These are phyloP conservation scores for Rhizopogon rudus DNA, from an alignment of 768 basidiomycete genomes.

Conservation along the genomic window DNA sequence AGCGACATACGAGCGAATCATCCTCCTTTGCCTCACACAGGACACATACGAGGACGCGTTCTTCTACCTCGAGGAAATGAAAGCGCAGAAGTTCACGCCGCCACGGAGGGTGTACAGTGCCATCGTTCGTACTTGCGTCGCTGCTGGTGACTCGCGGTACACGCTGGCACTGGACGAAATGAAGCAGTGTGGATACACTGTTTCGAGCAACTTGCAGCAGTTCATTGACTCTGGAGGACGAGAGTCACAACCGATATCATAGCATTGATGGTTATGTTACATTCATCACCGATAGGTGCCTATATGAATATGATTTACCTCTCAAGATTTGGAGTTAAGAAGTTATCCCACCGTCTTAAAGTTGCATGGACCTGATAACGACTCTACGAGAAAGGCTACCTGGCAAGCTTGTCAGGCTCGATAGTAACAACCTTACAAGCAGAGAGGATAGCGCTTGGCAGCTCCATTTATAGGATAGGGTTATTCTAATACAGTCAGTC, in stretches of 20 bases:
- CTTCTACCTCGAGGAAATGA: conserved; percentile 88
- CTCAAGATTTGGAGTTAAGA: background rate
- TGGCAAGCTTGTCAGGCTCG: too few relatives aligned
- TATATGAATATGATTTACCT: background rate
- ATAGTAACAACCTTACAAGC: too few relatives aligned
- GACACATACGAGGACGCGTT: conserved; percentile 81
- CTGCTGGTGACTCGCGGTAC: conserved; percentile 55
- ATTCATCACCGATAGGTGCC: background rate
- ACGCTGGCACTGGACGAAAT: conserved; percentile 67
- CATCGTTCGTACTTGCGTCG: conserved; percentile 55
- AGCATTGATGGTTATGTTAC: background rate
- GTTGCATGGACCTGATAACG: too few relatives aligned
- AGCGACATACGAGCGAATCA: conserved; percentile 62
- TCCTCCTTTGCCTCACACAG: conserved; percentile 67
- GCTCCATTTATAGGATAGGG: too few relatives aligned
- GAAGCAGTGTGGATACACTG: conserved; percentile 50
- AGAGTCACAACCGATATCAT: background rate
- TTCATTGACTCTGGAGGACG: conserved; percentile 28
- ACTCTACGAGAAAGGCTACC: too few relatives aligned
- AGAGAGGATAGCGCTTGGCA: too few relatives aligned
- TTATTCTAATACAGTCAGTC: too few relatives aligned
- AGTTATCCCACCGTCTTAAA: background rate
- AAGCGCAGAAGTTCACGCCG: conserved; percentile 54
- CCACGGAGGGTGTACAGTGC: conserved; percentile 49
- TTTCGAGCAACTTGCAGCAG: conserved; percentile 25